Evolutionary conservation across 2,329 filamentous ascomycete genomes (phyloP).

Genomic region (Nannizziopsis arthrosporioides): DNA sequence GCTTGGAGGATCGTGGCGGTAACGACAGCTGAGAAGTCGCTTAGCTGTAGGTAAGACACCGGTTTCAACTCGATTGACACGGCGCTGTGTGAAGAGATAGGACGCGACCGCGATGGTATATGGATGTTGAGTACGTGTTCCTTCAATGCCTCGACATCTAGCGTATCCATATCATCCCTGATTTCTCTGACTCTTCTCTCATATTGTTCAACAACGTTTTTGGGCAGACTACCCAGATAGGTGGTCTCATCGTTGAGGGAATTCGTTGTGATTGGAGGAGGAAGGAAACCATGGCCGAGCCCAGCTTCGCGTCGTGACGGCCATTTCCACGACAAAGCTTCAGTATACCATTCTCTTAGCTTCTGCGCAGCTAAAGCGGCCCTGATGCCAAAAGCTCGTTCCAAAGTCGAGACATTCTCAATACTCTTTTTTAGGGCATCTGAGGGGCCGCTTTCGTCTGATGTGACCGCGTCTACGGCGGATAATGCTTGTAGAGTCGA

Average conservation of each 20-base stretch:
- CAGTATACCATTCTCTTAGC: conserved; percentile 46
- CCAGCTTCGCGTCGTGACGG: conserved; percentile 30
- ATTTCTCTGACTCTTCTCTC: conserved; percentile 67
- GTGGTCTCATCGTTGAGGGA: conserved; percentile 23
- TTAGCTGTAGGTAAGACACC: conserved; percentile 55
- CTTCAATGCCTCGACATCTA: conserved; percentile 64
- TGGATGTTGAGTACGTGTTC: conserved; percentile 73
- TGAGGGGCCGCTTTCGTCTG: conserved; percentile 28
- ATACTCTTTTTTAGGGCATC: conserved; percentile 40
- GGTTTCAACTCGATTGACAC: conserved; percentile 30
- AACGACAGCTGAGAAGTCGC: conserved; percentile 79
- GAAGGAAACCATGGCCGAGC: conserved; percentile 33
- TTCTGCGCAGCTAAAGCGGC: conserved; percentile 49
- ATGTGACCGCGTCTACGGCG: conserved; percentile 31
- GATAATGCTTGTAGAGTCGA: conserved; percentile 42
- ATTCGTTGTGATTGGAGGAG: conserved; percentile 16
- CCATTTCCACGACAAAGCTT: conserved; percentile 51
- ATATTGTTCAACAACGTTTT: conserved; percentile 53
- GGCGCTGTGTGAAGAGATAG: conserved; percentile 36
- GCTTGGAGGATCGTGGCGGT: conserved; percentile 86
- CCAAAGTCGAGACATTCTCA: conserved; percentile 43
- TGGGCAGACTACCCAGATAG: conserved; percentile 62
- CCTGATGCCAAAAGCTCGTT: conserved; percentile 47
- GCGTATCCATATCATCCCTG: conserved; percentile 34
- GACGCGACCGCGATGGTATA: conserved; percentile 50